phyloP scores from a whole-genome alignment of 2,329 filamentous ascomycete genomes.

The Exophiala sp. region DNA sequence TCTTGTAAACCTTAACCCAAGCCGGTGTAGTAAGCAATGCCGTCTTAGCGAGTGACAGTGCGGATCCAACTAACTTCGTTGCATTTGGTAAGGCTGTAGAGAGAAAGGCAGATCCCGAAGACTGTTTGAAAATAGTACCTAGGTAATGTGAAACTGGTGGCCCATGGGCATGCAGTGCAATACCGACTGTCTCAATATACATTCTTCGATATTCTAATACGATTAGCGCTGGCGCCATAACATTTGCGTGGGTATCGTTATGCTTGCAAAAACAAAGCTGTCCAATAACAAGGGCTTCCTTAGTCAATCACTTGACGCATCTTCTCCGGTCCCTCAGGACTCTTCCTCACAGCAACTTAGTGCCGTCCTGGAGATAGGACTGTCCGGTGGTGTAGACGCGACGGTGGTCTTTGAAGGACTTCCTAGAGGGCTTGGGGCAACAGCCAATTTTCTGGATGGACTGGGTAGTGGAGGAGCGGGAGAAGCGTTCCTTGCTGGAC shows the following conservation, averaged over 20 bases:
- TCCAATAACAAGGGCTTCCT: background rate
- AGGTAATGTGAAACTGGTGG: background rate
- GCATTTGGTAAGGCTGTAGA: conserved; percentile 4
- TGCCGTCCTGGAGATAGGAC: conserved; percentile 9
- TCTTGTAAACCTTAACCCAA: too few relatives aligned
- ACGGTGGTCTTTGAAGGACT: conserved; percentile 12
- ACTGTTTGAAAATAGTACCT: background rate
- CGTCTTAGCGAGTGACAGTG: too few relatives aligned
- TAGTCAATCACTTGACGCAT: too few relatives aligned
- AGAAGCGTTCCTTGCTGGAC: conserved; percentile 21
- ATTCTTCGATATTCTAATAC: background rate
- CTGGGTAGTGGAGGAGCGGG: conserved; percentile 19
- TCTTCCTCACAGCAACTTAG: conserved; percentile 11
- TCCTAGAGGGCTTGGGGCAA: conserved; percentile 14
- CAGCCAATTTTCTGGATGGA: conserved; percentile 11
- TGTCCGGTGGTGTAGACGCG: conserved; percentile 6
- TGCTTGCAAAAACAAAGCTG: conserved; percentile 11
- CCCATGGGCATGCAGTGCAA: background rate
- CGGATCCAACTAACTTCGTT: background rate
- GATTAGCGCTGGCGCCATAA: conserved; percentile 13
- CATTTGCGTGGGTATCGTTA: conserved; percentile 25
- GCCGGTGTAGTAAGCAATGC: too few relatives aligned
- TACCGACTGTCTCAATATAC: background rate
- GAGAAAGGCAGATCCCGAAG: background rate
- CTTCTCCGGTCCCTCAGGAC: background rate